Evolutionary conservation across 441 rosid genomes (phyloP).

Genomic region (Syzygium malaccense): DNA sequence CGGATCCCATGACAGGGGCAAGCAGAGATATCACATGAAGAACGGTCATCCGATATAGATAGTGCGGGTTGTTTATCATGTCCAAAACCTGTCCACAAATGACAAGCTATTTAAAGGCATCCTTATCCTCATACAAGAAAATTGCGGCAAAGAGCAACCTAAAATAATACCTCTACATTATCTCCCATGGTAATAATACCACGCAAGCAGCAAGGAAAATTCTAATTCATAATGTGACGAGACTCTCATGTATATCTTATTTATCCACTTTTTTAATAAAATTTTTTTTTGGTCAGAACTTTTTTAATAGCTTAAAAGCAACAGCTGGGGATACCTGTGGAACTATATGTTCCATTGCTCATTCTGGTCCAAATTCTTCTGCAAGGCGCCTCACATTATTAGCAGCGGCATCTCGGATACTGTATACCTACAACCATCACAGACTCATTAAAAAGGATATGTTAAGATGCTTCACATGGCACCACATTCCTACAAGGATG

Average conservation of each 20-base stretch:
- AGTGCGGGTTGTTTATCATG: slow-evolving; percentile 40
- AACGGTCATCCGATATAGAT: not conserved
- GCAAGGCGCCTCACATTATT: slow-evolving; percentile 92
- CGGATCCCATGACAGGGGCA: not conserved
- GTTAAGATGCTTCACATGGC: not conserved
- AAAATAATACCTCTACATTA: not conserved
- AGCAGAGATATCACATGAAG: slow-evolving; percentile 1
- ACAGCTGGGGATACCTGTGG: slow-evolving; percentile 45
- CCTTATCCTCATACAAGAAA: not conserved
- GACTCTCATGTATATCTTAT: not conserved
- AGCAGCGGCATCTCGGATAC: slow-evolving; percentile 97
- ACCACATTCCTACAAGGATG: not conserved
- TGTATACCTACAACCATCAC: slow-evolving; percentile 50
- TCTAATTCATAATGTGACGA: not conserved
- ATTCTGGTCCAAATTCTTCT: slow-evolving; percentile 97
- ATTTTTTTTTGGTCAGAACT: not conserved
- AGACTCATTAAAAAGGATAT: not conserved
- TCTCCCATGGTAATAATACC: not conserved
- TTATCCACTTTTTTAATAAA: not conserved
- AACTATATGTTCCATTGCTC: slow-evolving; percentile 96
- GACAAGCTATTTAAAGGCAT: not conserved
- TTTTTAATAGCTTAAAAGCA: not conserved
- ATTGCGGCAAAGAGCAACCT: not conserved
- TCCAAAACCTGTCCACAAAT: slow-evolving; percentile 56
- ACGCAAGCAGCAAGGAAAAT: not conserved